Evolutionary conservation across 441 rosid species (phyloP), one percentile per base, ranked within the genome.

Genomic region (Adansonia madagascariensis): DNA sequence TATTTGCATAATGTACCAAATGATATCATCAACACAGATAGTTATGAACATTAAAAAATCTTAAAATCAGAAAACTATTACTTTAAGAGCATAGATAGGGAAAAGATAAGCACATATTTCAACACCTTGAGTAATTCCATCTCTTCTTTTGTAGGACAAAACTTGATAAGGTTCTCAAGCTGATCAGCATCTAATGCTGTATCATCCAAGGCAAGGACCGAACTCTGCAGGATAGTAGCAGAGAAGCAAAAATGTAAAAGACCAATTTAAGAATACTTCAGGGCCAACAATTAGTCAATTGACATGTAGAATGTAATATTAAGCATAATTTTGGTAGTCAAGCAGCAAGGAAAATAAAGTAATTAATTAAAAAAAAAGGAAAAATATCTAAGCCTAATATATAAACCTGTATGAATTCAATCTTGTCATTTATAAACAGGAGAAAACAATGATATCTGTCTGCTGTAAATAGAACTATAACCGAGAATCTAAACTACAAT

Each of bases 81-180:
- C 17, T 35, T 14, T 31, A 62, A 66, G 71, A n/a, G 52, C 7
- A 43, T 2, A 46, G 20, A 11, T 20, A 44, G 61, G 55, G 61
- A 27, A 65, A 18, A 60, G 46, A 78, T 49, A 77, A 44, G 35
- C 57, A 56, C 71, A 41, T n/a, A 47, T 66, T 18, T 27, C 15
- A 67, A 41, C 82, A 95, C 99, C 97, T 90, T 91, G 66, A 95
- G 90, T 77, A 89, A 63, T 85, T 95, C 99, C 80, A 82, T 78
- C 86, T 95, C 99, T 85, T 95, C 99, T 84, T 92, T 93, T 70
- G 99, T 93, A 57, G 99, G 99, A 85, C 95, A 93, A 81, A 95
- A 93, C 82, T 93, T 93, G 52, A 95, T 90, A 64, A 95, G 91
- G 82, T 89, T 95, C 79, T 95, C 99, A 67, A 93, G 92, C 84